phyloP scores from a whole-genome alignment of 805 yeast genomes.

The Lipomyces starkeyi region DNA sequence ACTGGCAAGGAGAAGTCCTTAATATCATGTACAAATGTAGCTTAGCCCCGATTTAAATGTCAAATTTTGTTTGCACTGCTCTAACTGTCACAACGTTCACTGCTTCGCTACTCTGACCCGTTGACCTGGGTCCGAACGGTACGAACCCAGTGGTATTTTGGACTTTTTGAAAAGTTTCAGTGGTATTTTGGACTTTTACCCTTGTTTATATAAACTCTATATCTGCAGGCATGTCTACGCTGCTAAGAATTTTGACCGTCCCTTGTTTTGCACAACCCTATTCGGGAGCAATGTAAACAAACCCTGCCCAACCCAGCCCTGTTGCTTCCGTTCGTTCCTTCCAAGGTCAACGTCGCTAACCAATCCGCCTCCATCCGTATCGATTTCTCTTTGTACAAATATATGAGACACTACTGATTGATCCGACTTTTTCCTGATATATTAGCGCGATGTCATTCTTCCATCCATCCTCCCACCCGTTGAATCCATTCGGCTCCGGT shows the following conservation, averaged over 20 bases:
- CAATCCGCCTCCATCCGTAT: not conserved
- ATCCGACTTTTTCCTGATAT: not conserved
- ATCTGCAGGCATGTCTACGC: too few relatives aligned
- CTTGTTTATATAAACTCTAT: not conserved
- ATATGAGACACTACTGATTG: not conserved
- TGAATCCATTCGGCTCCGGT: slow-evolving; percentile 30
- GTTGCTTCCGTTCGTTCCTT: not conserved
- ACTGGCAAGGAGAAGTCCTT: too few relatives aligned
- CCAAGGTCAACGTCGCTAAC: not conserved
- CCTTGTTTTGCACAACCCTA: not conserved
- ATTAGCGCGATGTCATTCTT: slow-evolving; percentile 27
- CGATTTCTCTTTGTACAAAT: not conserved
- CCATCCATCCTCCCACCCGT: slow-evolving; percentile 33
- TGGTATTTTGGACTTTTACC: too few relatives aligned
- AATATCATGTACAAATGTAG: too few relatives aligned
- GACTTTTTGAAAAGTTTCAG: too few relatives aligned
- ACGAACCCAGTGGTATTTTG: too few relatives aligned
- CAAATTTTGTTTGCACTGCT: too few relatives aligned
- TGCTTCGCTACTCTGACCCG: too few relatives aligned
- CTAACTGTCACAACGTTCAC: too few relatives aligned
- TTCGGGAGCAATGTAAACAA: not conserved
- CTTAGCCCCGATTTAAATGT: too few relatives aligned
- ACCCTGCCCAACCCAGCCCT: not conserved
- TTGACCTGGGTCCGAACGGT: too few relatives aligned
- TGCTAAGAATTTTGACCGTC: not conserved